Conservation (phyloP, 495 filamentous ascomycete genomes). For the Podospora pseudopauciseta region DNA sequence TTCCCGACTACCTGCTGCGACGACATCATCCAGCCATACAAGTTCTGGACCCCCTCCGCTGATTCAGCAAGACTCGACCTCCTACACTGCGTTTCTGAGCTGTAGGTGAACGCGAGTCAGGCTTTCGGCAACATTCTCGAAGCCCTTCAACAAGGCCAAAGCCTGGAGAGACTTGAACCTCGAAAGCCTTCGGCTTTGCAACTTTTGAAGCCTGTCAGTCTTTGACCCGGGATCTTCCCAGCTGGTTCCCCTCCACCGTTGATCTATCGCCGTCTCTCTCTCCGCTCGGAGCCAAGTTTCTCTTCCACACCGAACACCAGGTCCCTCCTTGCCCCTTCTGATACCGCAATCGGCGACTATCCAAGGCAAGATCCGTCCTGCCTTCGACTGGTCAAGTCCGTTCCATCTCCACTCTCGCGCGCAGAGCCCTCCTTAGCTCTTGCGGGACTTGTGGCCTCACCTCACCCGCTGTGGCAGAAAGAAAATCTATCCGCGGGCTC, state of each 20-base stretch:
- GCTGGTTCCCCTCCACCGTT: conserved; percentile 12
- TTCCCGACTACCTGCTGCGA: background rate
- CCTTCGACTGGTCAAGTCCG: conserved; percentile 20
- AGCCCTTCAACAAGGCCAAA: background rate
- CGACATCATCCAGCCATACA: background rate
- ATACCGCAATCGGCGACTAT: conserved; percentile 28
- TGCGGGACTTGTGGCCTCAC: conserved; percentile 13
- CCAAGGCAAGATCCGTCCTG: conserved; percentile 24
- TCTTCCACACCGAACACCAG: conserved; percentile 8
- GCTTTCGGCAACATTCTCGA: background rate
- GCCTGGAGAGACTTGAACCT: background rate
- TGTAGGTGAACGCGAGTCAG: conserved; percentile 6
- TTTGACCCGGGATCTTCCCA: conserved; percentile 27
- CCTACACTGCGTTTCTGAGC: conserved; percentile 1
- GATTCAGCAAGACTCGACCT: conserved; percentile 11
- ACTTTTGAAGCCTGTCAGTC: background rate
- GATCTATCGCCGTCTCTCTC: background rate
- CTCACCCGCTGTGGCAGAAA: conserved; percentile 12
- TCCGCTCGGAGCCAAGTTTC: conserved; percentile 19
- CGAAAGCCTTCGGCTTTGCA: background rate
- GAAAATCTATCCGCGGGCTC: conserved; percentile 15
- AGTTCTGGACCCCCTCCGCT: background rate
- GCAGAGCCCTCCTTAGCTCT: conserved; percentile 18
- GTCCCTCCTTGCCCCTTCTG: conserved; percentile 19
- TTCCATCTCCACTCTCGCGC: conserved; percentile 31